A percentile compares a stretch with the other conserved stretches of the same genome.
Conservation (phyloP, 2,329 filamentous ascomycete genomes). For the Daldinia eschscholtzii region DNA sequence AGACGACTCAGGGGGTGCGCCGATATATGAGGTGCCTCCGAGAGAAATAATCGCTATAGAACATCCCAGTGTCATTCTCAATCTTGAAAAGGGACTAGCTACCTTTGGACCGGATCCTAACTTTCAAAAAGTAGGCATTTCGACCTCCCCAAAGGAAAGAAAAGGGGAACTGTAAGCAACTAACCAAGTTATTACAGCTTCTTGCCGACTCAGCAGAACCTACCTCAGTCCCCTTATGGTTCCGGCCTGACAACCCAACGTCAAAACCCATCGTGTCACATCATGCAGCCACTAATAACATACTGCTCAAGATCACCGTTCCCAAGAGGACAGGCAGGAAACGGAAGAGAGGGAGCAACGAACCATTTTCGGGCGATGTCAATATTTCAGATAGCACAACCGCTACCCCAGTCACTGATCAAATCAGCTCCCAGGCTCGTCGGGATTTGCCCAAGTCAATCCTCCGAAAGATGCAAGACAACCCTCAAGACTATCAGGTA, state of each 20-base stretch:
- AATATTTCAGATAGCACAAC: constrained; percentile 50
- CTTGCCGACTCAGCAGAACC: constrained; percentile 53
- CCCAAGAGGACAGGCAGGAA: constrained; percentile 89
- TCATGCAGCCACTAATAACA: constrained; percentile 81
- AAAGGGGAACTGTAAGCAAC: not conserved
- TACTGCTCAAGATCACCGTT: constrained; percentile 87
- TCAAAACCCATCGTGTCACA: constrained; percentile 83
- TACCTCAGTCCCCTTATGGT: constrained; percentile 74
- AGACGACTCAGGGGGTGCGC: constrained; percentile 48
- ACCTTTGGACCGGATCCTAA: constrained; percentile 57
- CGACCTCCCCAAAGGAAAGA: not conserved
- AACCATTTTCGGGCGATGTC: constrained; percentile 68
- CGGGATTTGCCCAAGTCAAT: constrained; percentile 68
- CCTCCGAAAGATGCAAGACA: constrained; percentile 76
- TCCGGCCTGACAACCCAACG: constrained; percentile 83
- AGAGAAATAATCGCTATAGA: constrained; percentile 59
- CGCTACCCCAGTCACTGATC: constrained; percentile 38
- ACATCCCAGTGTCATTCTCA: constrained; percentile 58
- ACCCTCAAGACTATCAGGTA: constrained; percentile 73
- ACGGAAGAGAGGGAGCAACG: constrained; percentile 81
- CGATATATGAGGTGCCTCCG: constrained; percentile 55
- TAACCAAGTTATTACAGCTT: constrained; percentile 41
- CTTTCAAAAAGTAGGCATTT: constrained; percentile 54
- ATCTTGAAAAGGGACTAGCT: constrained; percentile 58
- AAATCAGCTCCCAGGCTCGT: constrained; percentile 60